Conservation (phyloP, 2,329 filamentous ascomycete species). For the Botrytis sinoallii region DNA sequence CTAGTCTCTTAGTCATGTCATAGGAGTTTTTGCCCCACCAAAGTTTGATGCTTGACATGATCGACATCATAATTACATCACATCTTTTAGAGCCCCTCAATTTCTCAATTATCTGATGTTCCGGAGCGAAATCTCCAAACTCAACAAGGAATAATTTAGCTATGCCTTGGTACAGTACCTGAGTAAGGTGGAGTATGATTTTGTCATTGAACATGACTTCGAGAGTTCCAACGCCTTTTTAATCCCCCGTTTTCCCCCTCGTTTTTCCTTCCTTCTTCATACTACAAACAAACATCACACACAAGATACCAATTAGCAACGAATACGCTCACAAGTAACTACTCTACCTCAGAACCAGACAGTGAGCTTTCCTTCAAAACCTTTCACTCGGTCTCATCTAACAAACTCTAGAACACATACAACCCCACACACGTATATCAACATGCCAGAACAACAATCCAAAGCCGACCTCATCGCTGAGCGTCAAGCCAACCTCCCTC, state of each 20-base stretch:
- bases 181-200: conserved; percentile 6
- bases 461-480: conserved; percentile 66
- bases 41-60: not conserved
- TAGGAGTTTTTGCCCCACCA: not conserved
- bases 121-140: conserved; percentile 6
- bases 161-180: conserved; percentile 8
- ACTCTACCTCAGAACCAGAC: not conserved
- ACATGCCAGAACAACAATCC: conserved; percentile 39
- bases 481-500: conserved; percentile 68
- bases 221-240: not conserved
- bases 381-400: not conserved
- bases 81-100: not conserved
- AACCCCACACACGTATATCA: conserved; percentile 8
- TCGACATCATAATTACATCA: conserved; percentile 16
- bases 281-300: conserved; percentile 1
- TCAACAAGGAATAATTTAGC: not conserved
- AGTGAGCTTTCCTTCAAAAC: not conserved
- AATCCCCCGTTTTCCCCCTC: not conserved
- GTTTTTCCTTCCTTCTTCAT: not conserved
- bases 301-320: not conserved
- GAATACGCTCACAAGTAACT: not conserved
- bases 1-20: not conserved
- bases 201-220: conserved; percentile 14
- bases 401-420: not conserved
- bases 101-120: conserved; percentile 8